These are phyloP conservation scores for Phytophthora europaea DNA, from an alignment of 352 stramenopile genomes.

Conservation along the genomic window DNA sequence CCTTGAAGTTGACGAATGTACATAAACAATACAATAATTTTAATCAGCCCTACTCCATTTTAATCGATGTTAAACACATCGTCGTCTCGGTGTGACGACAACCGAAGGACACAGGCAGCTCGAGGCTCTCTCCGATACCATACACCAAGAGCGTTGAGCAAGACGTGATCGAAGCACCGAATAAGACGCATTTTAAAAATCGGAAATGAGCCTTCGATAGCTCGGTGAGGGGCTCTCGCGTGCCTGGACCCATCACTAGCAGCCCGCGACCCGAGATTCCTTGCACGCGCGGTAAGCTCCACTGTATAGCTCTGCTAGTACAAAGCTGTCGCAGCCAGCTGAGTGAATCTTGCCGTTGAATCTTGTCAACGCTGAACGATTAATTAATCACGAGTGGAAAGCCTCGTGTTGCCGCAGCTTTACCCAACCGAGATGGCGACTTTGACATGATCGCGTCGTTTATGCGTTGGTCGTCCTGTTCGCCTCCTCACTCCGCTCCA, in stretches of 20 bases:
- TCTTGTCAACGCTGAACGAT: constrained; percentile 5
- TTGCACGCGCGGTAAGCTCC: not conserved
- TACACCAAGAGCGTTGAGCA: not conserved
- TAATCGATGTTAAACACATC: constrained; percentile 4
- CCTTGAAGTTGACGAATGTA: constrained; percentile 4
- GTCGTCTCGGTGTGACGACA: not conserved
- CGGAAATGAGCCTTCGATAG: not conserved
- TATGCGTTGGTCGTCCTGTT: not conserved
- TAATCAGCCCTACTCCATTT: constrained; percentile 13
- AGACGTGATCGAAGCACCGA: not conserved
- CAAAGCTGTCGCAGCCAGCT: not conserved
- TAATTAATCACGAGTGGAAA: constrained; percentile 12
- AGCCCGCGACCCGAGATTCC: constrained; percentile 9
- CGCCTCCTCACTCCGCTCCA: not conserved
- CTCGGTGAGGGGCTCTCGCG: not conserved
- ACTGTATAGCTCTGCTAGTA: not conserved
- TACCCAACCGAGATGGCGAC: not conserved
- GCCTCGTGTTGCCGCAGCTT: not conserved
- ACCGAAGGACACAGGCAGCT: not conserved
- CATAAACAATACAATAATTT: constrained; percentile 4
- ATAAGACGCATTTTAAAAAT: not conserved
- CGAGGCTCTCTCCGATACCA: not conserved
- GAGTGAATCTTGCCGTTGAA: constrained; percentile 20
- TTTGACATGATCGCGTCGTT: constrained; percentile 1
- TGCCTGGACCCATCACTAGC: constrained; percentile 4